These are phyloP conservation scores for Withania somnifera DNA, from an alignment of 305 asterid species.

Conservation along the genomic window DNA sequence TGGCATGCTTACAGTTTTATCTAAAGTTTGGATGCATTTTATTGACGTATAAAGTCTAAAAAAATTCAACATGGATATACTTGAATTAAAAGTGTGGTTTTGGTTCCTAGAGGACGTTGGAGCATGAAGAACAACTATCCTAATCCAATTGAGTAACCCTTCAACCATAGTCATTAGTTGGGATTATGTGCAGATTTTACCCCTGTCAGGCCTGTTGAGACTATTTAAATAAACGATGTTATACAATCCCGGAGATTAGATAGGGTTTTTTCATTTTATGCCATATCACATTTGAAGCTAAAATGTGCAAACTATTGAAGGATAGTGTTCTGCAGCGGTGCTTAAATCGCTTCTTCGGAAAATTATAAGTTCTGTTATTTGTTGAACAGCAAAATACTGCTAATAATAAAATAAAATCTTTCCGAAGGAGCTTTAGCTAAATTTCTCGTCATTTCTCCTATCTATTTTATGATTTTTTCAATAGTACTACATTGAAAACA, in stretches of 20 bases:
- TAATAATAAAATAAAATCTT: background rate
- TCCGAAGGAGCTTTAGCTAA: background rate
- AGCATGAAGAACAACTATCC: background rate
- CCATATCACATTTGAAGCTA: background rate
- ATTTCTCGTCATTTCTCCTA: background rate
- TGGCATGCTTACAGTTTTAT: background rate
- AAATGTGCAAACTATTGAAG: background rate
- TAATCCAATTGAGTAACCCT: background rate
- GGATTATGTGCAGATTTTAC: background rate
- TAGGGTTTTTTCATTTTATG: background rate
- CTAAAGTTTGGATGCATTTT: background rate
- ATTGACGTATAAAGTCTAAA: background rate
- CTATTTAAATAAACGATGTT: background rate
- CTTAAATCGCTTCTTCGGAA: background rate
- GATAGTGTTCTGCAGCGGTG: background rate
- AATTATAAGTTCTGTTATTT: background rate
- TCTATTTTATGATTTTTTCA: background rate
- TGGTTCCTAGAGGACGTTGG: background rate
- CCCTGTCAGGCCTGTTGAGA: background rate
- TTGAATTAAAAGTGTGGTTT: background rate
- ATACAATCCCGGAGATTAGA: background rate
- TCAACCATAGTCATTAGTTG: background rate
- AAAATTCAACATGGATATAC: background rate
- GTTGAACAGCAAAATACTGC: background rate
- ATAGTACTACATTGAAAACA: background rate